These are phyloP conservation scores for Rhynchospora tenuis DNA, from an alignment of 176 grass and related monocot genomes.

Conservation along the genomic window DNA sequence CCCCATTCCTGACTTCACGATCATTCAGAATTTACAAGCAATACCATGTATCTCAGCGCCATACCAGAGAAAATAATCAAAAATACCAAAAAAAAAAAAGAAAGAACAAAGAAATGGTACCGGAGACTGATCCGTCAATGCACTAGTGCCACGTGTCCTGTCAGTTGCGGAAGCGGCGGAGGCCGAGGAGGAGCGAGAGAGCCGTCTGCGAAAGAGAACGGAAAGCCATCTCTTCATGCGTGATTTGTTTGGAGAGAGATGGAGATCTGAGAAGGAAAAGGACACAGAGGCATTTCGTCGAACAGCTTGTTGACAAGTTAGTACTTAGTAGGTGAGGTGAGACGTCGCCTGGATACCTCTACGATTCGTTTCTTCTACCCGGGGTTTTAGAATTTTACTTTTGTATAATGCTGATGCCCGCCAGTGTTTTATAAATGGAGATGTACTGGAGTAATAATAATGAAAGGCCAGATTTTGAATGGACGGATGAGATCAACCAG, in stretches of 20 bases:
- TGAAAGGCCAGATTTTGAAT: not conserved
- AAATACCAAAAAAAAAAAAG: not conserved
- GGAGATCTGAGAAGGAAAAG: not conserved
- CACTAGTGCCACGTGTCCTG: not conserved
- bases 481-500: not conserved
- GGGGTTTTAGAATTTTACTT: not conserved
- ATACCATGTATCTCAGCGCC: not conserved
- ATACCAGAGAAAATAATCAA: not conserved
- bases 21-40: not conserved
- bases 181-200: not conserved
- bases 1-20: not conserved
- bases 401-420: not conserved
- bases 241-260: not conserved
- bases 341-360: not conserved
- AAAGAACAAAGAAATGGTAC: not conserved
- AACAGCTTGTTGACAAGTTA: not conserved
- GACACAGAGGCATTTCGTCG: not conserved
- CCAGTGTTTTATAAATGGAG: not conserved
- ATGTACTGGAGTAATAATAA: not conserved
- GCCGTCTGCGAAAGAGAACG: not conserved
- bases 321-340: not conserved
- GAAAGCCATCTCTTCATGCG: conserved; percentile 24
- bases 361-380: not conserved
- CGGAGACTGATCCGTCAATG: not conserved
- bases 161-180: not conserved